Evolutionary conservation across 306 rosid species (phyloP), one percentile per base, ranked within the genome.

Genomic region (Vachellia pachyceras): DNA sequence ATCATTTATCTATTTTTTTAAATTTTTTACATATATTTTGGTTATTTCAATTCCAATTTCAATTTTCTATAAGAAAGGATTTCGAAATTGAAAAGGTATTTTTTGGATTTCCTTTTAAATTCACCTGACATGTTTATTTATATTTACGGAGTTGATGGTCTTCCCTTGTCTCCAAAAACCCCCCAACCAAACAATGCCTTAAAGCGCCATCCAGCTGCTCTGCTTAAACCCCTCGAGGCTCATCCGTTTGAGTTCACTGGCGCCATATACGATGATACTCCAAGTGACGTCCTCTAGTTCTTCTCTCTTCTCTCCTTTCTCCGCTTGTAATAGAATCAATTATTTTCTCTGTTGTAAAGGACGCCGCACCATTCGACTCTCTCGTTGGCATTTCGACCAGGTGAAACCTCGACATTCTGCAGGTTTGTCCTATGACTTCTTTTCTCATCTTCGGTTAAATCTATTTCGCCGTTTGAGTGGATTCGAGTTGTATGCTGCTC

Each of bases 251-350:
- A 66, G n/a, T 74, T 40, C 54, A 13, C 7, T 3, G 68, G 58
- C 3, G 25, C 25, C 13, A 37, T 13, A 49, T 10, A 4, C 72
- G 10, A 80, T 80, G 83, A 33, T 66, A 3, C 73, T 80, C 36
- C 83, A 73, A 63, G 36, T 17, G 5, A 50, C 82, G 57, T 70
- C 79, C 5, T 75, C 87, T 20, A 39, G 64, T 73, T 82, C 85
- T 40, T 39, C 79, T 47, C 76, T 82, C 22, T 23, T 78, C 45
- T 75, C 57, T 36, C 86, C 90, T 5, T 47, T 84, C 55, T 82
- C 86, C 13, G 45, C 68, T 36, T 80, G 82, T 64, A 69, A 78
- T 42, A 84, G 57, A 69, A 77, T 85, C 83, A 81, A 84, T n/a
- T 77, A 84, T 75, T 82, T 87, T 18, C 71, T 75, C 67, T 75